Percentiles rank a stretch among this genome's conserved stretches.
Evolutionary conservation across 208 protist species (phyloP).

Genomic region (Leishmania tarentolae): DNA sequence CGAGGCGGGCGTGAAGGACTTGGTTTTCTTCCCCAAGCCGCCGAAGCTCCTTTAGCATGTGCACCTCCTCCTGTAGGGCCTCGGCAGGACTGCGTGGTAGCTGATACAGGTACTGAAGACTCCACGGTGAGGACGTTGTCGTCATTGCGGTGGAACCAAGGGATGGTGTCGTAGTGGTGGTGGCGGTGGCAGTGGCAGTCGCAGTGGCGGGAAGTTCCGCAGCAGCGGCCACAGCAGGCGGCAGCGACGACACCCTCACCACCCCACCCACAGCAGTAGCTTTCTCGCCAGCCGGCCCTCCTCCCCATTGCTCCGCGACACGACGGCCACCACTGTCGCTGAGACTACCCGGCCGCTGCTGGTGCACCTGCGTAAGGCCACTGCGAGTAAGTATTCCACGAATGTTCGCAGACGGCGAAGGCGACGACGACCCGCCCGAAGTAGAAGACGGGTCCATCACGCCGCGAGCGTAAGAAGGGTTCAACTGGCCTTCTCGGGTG

Average conservation of each 20-base stretch:
- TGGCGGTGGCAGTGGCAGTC: not conserved
- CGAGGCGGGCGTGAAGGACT: slow-evolving; percentile 32
- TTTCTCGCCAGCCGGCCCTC: not conserved
- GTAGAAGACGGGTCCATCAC: slow-evolving; percentile 26
- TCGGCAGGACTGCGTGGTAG: slow-evolving; percentile 52
- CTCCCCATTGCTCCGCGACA: not conserved
- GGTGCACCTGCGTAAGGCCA: not conserved
- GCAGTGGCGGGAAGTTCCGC: not conserved
- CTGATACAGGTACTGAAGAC: slow-evolving; percentile 53
- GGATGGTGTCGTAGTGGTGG: slow-evolving; percentile 5
- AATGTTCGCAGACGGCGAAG: not conserved
- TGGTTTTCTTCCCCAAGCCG: slow-evolving; percentile 40
- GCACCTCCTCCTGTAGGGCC: slow-evolving; percentile 57
- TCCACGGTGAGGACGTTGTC: slow-evolving; percentile 11
- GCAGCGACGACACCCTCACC: not conserved
- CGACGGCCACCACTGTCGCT: not conserved
- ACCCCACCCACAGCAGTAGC: not conserved
- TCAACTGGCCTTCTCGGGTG: slow-evolving; percentile 12
- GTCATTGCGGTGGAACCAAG: slow-evolving; percentile 6
- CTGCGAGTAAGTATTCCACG: not conserved
- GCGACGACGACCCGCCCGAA: slow-evolving; percentile 9
- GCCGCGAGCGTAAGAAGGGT: slow-evolving; percentile 33
- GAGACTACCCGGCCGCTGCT: not conserved
- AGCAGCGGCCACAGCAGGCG: not conserved
- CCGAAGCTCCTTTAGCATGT: slow-evolving; percentile 54